Base-by-base conservation (phyloP, 768 basidiomycete species). In the Melanogaster broomeanus region DNA sequence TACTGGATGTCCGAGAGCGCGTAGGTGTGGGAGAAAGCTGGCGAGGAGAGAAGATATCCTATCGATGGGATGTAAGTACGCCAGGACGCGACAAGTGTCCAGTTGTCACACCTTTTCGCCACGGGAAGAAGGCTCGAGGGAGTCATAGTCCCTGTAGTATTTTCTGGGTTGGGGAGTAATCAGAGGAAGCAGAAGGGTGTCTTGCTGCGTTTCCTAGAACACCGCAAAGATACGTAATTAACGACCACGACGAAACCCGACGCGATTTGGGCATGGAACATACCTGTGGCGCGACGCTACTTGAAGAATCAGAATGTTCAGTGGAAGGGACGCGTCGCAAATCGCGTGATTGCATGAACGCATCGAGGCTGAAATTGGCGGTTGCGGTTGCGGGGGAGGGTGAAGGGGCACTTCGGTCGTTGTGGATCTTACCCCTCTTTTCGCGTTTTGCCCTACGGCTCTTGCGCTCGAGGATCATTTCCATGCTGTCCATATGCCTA, bases 401-500 rank as follows among this genome's bases (percentile, higher is more conserved):
- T 1, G 83, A 83, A 7, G 76, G 74, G 6, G 71, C 70, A 22
- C 76, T 74, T 59, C 80, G 76, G 52, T 82, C 85, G 61, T 75
- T 80, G 42, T 65, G 72, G 49, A 68, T 73, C 54, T 72, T 77
- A 40, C 52, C 56, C 52, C 68, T 69, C 63, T 81, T 78, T 49
- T 80, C 83, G 47, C 74, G 79, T 60, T 75, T 78, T 50, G 66
- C 77, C 54, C 78, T 81, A 49, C 83, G 77, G 52, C 67, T 75
- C 65, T 88, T 85, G 40, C 85, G 80, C 65, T 90, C 88, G 54
- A 90, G 78, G 37, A 90, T 80, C 71, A 81, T 72, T 55, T 90
- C 85, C 88, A 90, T 90, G 63, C 78, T 87, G 56, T 86, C 85
- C 69, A 82, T 81, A 31, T 79, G 81, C 27, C 85, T 80, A 21